Evolutionary conservation across 2,329 filamentous ascomycete genomes (phyloP), one percentile per base, ranked within the genome.

Genomic region (Diaporthe aspalathi): DNA sequence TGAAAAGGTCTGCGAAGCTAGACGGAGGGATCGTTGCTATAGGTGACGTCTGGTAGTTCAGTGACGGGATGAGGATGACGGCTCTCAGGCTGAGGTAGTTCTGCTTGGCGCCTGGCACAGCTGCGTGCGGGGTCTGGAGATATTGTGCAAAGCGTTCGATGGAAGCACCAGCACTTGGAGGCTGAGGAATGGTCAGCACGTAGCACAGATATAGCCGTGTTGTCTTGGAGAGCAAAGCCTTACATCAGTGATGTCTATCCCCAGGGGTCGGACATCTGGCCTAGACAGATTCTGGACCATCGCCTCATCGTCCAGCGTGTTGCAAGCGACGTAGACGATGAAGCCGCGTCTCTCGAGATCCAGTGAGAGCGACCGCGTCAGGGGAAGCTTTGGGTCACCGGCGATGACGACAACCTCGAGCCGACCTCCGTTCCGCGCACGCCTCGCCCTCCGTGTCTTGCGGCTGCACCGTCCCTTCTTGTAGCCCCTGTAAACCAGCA

Each of bases 261-360:
- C 90, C 71, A 99, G 83, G 9, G 95, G 91, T 74, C 92, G 89
- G 74, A 98, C 92, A 79, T 98, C 96, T 8, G 90, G 86, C 73
- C 94, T 88, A n/a, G 91, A 88, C 80, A 97, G 89, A 72, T 89
- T 88, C 72, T 93, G 89, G 17, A 98, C 91, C 74, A 92, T 84
- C 45, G 91, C 86, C 80, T 98, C 94, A 75, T 98, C 95, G 76
- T 97, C 93, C 72, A 91, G 84, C n/a, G 90, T 94, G 74, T 90
- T 92, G 77, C 94, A 95, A 0, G 97, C 93, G 72, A 99, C 87
- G 80, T 94, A 99, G 70, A 98, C 94, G 73, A 98, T 93, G 80
- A 97, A 98, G 5, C 96, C 96, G 74, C 94, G 90, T 72, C 94
- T 88, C 83, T 98, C 96, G 75, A 99, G 85, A 78, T 99, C 96